A percentile compares a stretch with the other conserved stretches of the same genome.
Evolutionary conservation across 768 basidiomycete species (phyloP).

Genomic region (Pulveroboletus ravenelii): DNA sequence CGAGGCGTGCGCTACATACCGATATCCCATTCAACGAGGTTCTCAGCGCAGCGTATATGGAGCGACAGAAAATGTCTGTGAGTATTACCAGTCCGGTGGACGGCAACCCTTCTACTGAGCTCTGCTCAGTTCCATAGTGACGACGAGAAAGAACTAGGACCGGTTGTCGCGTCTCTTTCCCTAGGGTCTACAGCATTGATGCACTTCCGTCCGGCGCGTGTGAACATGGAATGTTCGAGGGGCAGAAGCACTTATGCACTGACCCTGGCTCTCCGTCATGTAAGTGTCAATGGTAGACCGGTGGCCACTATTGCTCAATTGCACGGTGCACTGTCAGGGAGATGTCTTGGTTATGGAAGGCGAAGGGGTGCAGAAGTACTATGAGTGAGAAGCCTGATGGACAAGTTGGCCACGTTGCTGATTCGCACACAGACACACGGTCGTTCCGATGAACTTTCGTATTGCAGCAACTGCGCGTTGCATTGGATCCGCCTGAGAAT

Average conservation of each 20-base stretch:
- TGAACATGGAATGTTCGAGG: constrained; percentile 32
- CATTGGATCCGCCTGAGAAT: constrained; percentile 40
- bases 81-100: constrained; percentile 17
- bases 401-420: constrained; percentile 7
- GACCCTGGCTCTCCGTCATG: constrained; percentile 63
- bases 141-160: constrained; percentile 67
- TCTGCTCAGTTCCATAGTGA: constrained; percentile 70
- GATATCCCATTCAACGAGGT: constrained; percentile 65
- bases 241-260: constrained; percentile 35
- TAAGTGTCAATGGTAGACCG: constrained; percentile 28
- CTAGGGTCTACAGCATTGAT: constrained; percentile 74
- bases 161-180: constrained; percentile 69
- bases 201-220: constrained; percentile 59
- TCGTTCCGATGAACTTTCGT: constrained; percentile 68
- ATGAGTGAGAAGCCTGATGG: constrained; percentile 49
- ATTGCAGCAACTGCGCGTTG: constrained; percentile 76
- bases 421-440: constrained; percentile 55
- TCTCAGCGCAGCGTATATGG: constrained; percentile 80
- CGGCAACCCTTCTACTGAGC: constrained; percentile 1
- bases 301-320: constrained; percentile 4
- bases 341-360: constrained; percentile 80
- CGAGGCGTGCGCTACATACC: constrained; percentile 40
- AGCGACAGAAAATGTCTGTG: constrained; percentile 80
- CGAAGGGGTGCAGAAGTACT: constrained; percentile 56
- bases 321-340: constrained; percentile 45